Conservation (phyloP, 2,329 filamentous ascomycete species). For the Dactylonectria estremocensis region DNA sequence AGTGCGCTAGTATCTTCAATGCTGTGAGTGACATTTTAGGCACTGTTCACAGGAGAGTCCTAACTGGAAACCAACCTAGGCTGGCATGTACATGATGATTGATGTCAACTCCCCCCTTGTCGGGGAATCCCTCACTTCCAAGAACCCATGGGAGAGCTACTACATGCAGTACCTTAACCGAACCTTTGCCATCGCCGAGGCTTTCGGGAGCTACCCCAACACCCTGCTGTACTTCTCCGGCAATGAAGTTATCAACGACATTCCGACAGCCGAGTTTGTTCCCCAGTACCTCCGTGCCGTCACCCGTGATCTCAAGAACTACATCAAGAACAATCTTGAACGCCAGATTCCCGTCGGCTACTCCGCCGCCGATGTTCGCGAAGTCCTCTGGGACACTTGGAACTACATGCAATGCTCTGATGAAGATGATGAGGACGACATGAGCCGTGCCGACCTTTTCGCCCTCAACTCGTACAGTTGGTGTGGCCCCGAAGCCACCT, state of each 20-base stretch:
- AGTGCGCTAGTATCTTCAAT: conserved; percentile 79
- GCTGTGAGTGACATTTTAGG: conserved; percentile 55
- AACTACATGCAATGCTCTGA: conserved; percentile 81
- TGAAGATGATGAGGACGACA: conserved; percentile 67
- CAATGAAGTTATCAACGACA: conserved; percentile 83
- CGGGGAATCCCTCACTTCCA: conserved; percentile 70
- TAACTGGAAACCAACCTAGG: conserved; percentile 50
- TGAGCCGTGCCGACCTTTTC: conserved; percentile 81
- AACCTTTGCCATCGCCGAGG: conserved; percentile 77
- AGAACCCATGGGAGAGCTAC: conserved; percentile 72
- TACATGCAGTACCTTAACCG: conserved; percentile 74
- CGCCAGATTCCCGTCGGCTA: conserved; percentile 84
- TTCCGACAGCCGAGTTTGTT: conserved; percentile 70
- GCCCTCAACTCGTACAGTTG: conserved; percentile 83
- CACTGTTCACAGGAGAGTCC: neutral
- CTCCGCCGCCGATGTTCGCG: conserved; percentile 84
- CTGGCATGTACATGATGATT: conserved; percentile 79
- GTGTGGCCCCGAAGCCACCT: conserved; percentile 74
- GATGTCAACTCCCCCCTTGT: conserved; percentile 77
- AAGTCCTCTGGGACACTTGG: conserved; percentile 81
- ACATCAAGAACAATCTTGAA: conserved; percentile 79
- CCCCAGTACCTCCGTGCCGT: conserved; percentile 83
- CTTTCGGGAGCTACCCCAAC: conserved; percentile 78
- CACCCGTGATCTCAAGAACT: conserved; percentile 85
- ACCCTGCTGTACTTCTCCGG: conserved; percentile 82